Conservation (phyloP, 805 yeast species). For the Saccharomycopsis selenospora region DNA sequence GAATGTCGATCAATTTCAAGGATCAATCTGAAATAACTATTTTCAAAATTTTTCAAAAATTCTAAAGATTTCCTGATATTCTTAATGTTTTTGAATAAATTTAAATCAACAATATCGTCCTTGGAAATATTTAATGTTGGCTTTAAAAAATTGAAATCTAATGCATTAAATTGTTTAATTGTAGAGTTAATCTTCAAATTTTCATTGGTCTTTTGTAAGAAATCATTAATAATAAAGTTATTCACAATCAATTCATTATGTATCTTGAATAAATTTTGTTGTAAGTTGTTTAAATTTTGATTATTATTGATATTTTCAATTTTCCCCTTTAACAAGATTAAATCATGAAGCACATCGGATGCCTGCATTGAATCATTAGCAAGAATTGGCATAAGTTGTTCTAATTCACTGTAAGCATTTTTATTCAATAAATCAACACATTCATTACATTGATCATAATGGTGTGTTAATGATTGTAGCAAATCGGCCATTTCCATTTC, state of each 20-base stretch:
- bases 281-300: constrained; percentile 8
- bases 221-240: constrained; percentile 19
- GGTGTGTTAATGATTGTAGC: constrained; percentile 17
- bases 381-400: constrained; percentile 12
- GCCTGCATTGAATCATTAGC: constrained; percentile 17
- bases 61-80: constrained; percentile 4
- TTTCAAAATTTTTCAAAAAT: constrained; percentile 15
- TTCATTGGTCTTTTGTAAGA: constrained; percentile 16
- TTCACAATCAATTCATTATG: constrained; percentile 19
- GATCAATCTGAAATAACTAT: constrained; percentile 13
- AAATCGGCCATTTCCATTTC: constrained; percentile 20
- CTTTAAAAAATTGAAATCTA: constrained; percentile 18
- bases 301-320: constrained; percentile 11
- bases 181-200: constrained; percentile 18
- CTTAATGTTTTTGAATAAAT: constrained; percentile 7
- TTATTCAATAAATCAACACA: constrained; percentile 4
- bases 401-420: constrained; percentile 4
- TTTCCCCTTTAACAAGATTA: constrained; percentile 11
- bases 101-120: constrained; percentile 7
- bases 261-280: constrained; percentile 10
- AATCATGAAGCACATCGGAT: constrained; percentile 17
- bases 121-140: neutral
- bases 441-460: constrained; percentile 20
- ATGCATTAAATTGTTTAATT: constrained; percentile 6
- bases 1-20: constrained; percentile 10